phyloP scores from a whole-genome alignment of 192 early-diverging fungal species.

The Entomortierella chlamydospora region DNA sequence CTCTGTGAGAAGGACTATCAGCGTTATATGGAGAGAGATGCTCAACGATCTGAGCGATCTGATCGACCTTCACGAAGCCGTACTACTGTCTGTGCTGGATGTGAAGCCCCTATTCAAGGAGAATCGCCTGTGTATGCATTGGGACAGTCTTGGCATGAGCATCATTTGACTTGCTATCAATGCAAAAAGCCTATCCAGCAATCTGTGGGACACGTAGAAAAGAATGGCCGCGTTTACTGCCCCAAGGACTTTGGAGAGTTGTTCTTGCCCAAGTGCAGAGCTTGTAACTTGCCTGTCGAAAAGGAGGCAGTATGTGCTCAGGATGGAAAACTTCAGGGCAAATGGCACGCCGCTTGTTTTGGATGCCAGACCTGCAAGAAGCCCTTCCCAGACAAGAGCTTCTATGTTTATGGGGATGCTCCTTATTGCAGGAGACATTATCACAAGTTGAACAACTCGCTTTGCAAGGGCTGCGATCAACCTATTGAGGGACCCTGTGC shows the following conservation, averaged over 20 bases:
- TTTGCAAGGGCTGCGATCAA: constrained; percentile 81
- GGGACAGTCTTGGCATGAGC: constrained; percentile 72
- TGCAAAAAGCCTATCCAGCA: constrained; percentile 74
- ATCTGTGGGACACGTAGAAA: constrained; percentile 63
- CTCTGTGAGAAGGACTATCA: constrained; percentile 73
- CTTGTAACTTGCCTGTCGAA: constrained; percentile 71
- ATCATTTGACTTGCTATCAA: constrained; percentile 72
- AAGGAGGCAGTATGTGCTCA: constrained; percentile 80
- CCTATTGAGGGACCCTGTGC: constrained; percentile 95
- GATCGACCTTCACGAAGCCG: constrained; percentile 41
- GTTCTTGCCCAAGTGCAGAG: constrained; percentile 75
- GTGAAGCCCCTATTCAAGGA: constrained; percentile 26
- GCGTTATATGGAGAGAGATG: constrained; percentile 38
- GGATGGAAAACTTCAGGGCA: constrained; percentile 73
- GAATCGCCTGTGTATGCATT: constrained; percentile 69
- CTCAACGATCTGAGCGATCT: constrained; percentile 32
- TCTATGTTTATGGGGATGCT: constrained; percentile 88
- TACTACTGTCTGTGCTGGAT: constrained; percentile 35
- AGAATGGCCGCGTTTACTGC: constrained; percentile 76
- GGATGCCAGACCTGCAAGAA: constrained; percentile 75
- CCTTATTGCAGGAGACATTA: constrained; percentile 91
- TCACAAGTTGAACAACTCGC: constrained; percentile 85
- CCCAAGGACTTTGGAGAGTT: constrained; percentile 72
- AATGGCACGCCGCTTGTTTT: constrained; percentile 82
- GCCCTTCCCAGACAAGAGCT: constrained; percentile 83